Evolutionary conservation across 106 monocot species (phyloP).

Genomic region (Dendrobium chrysotoxum): DNA sequence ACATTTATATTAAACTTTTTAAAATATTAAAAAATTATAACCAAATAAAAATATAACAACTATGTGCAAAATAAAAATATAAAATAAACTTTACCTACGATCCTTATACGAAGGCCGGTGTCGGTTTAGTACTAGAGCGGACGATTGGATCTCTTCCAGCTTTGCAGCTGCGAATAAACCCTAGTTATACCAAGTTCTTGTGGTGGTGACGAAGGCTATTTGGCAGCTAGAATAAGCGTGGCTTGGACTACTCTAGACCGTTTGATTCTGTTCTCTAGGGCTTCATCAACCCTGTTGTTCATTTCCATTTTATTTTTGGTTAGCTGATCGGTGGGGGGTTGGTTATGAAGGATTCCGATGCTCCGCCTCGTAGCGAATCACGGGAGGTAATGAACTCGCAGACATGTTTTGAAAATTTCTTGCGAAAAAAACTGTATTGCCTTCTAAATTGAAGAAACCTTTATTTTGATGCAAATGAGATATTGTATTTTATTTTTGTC

Average conservation of each 20-base stretch:
- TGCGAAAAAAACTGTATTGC: neutral
- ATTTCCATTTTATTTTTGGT: neutral
- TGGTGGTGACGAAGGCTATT: neutral
- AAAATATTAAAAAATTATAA: no score
- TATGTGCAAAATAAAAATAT: no score
- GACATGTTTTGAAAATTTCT: neutral
- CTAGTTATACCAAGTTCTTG: neutral
- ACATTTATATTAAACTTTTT: no score
- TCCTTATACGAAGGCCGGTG: no score
- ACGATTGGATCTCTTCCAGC: no score
- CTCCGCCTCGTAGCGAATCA: neutral
- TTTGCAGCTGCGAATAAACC: no score
- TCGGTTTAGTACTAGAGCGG: no score
- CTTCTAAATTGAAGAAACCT: neutral
- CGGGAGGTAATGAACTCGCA: neutral
- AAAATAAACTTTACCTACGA: no score
- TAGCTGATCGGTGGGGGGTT: neutral
- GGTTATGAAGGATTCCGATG: conserved; percentile 11
- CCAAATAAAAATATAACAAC: no score
- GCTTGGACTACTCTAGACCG: neutral
- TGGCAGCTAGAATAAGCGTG: neutral
- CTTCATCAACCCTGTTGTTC: neutral
- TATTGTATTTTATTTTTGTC: neutral
- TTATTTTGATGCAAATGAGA: neutral
- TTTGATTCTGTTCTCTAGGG: neutral